Evolutionary conservation across 2,329 filamentous ascomycete genomes (phyloP).

Genomic region (Pseudocercospora ulei): DNA sequence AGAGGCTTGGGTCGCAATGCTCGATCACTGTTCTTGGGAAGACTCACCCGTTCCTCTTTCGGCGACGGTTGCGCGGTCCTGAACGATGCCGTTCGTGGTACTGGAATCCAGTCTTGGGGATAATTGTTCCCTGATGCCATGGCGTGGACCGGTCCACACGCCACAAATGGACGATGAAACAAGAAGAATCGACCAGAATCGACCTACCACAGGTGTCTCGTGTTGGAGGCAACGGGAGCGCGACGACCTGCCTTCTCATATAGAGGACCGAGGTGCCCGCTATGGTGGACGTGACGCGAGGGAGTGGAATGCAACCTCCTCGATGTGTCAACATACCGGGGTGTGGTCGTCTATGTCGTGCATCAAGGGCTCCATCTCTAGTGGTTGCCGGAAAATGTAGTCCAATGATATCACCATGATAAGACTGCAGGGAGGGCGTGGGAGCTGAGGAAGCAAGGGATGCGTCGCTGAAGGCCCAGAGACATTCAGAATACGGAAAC

Average conservation of each 20-base stretch:
- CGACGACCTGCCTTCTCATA: slow-evolving; percentile 9
- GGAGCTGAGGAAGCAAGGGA: slow-evolving; percentile 18
- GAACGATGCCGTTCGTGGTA: slow-evolving; percentile 4
- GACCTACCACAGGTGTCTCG: slow-evolving; percentile 10
- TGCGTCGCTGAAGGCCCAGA: slow-evolving; percentile 12
- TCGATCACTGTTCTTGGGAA: slow-evolving; percentile 1
- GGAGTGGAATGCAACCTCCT: slow-evolving; percentile 28
- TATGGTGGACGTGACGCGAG: slow-evolving; percentile 25
- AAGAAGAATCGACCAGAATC: slow-evolving; percentile 10
- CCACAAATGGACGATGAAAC: background rate
- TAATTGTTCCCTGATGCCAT: slow-evolving; percentile 15
- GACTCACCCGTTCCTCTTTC: slow-evolving; percentile 3
- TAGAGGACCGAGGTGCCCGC: slow-evolving; percentile 7
- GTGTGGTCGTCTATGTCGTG: slow-evolving; percentile 10
- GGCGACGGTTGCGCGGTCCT: slow-evolving; percentile 1
- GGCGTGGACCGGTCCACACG: slow-evolving; percentile 2
- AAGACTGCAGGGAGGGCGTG: slow-evolving; percentile 3
- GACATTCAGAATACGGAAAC: slow-evolving; percentile 20
- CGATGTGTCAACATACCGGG: slow-evolving; percentile 26
- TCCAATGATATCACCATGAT: slow-evolving; percentile 6
- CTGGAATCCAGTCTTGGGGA: slow-evolving; percentile 9
- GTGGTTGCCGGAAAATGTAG: slow-evolving; percentile 1
- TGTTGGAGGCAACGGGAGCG: slow-evolving; percentile 12
- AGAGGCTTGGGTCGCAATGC: slow-evolving; percentile 12
- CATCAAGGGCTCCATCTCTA: slow-evolving; percentile 12